Evolutionary conservation across 257 asterid genomes (phyloP), one percentile per base, ranked within the genome.

Genomic region (Striga asiatica): DNA sequence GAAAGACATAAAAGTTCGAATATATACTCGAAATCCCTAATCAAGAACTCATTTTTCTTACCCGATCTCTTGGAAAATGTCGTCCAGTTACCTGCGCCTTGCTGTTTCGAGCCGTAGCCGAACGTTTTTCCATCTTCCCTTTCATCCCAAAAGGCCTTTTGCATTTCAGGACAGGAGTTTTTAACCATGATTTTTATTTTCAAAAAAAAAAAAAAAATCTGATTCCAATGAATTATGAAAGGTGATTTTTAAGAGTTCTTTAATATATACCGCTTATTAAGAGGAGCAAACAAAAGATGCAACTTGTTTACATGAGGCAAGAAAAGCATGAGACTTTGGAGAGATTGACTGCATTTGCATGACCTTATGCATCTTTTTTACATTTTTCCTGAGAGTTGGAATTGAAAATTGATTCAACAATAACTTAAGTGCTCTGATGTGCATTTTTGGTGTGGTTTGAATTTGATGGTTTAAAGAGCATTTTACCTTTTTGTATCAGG

Each of bases 161-260:
- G 79, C 65, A 41, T 64, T 18, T 77, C n/a, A n/a, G n/a, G n/a
- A 74, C n/a, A n/a, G n/a, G 47, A 50, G 77, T 61, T 60, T 68
- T 88, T n/a, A 29, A 76, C 88, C 95, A 84, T 84, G 31, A 63
- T 32, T n/a, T n/a, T n/a, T n/a, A n/a, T n/a, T n/a, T n/a, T n/a
- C n/a, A n/a, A n/a, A n/a, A n/a, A n/a, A n/a, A 32, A 56, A 31
- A 16, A 13, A 23, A 39, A 14, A 46, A 3, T 17, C 6, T 32
- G 10, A 32, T 32, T 6, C 10, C 6, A 5, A 32, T 5, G 10
- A n/a, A 21, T 25, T 25, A 24, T 52, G 17, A 13, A 54, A 51
- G 35, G 53, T 32, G 41, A n/a, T 31, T 12, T 58, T 34, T 21
- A 50, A 66, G 69, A 71, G 55, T 34, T 38, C 60, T 72, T 68